A percentile compares a stretch with the other conserved stretches of the same genome.
These are phyloP conservation scores for Nemania sp. DNA, from an alignment of 2,329 filamentous ascomycete species.

Conservation along the genomic window DNA sequence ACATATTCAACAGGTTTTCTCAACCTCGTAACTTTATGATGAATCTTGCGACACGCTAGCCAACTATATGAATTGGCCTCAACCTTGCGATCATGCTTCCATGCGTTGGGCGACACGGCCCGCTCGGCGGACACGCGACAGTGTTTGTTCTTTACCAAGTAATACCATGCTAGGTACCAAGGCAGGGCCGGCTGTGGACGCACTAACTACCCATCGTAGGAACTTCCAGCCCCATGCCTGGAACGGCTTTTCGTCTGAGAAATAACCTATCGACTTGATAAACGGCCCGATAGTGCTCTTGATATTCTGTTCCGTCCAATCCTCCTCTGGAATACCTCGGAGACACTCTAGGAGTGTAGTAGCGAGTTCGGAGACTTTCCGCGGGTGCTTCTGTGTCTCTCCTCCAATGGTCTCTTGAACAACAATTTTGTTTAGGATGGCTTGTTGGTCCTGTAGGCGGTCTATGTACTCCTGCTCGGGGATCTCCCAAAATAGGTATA, in stretches of 20 bases:
- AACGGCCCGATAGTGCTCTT: conserved; percentile 37
- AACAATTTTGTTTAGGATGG: conserved; percentile 17
- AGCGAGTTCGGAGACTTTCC: conserved; percentile 37
- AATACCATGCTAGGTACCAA: conserved; percentile 45
- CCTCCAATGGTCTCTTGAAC: conserved; percentile 9
- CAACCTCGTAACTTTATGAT: background rate
- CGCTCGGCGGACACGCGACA: conserved; percentile 43
- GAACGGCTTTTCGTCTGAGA: conserved; percentile 12
- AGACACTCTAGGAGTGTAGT: conserved; percentile 36
- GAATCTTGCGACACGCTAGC: background rate
- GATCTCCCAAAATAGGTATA: conserved; percentile 47
- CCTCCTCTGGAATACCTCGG: conserved; percentile 32
- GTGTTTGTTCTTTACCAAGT: conserved; percentile 46
- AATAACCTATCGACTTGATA: conserved; percentile 40
- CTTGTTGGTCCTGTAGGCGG: conserved; percentile 25
- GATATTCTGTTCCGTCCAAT: conserved; percentile 43
- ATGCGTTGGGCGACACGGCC: conserved; percentile 34
- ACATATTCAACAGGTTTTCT: conserved; percentile 15
- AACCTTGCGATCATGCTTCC: conserved; percentile 9
- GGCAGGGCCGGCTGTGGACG: conserved; percentile 42
- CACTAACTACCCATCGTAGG: conserved; percentile 48
- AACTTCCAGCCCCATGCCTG: conserved; percentile 46
- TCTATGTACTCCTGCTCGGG: conserved; percentile 34
- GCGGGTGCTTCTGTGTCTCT: conserved; percentile 16
- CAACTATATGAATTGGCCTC: background rate